These are phyloP conservation scores for Thielaviopsis ethacetica DNA, from an alignment of 2,329 filamentous ascomycete genomes.

Conservation along the genomic window DNA sequence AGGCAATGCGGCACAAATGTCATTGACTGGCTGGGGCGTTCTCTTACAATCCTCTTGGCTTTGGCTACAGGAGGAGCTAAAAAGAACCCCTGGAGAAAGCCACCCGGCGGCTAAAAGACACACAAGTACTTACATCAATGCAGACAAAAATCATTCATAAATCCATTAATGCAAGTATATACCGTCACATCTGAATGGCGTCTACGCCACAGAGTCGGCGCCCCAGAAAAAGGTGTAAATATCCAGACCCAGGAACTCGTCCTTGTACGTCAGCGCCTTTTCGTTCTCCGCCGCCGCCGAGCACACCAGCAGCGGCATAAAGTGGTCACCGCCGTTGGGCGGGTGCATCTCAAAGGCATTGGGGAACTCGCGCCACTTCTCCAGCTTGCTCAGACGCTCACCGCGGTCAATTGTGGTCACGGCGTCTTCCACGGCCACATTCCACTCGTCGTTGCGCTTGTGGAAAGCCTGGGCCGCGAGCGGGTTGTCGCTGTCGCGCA, in stretches of 20 bases:
- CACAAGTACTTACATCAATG: too few species aligned
- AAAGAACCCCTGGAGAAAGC: not conserved
- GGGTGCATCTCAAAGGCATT: slow-evolving; percentile 38
- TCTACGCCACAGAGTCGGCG: slow-evolving; percentile 14
- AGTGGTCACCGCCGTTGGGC: slow-evolving; percentile 36
- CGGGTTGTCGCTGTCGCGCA: slow-evolving; percentile 14
- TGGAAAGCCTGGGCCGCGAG: slow-evolving; percentile 15
- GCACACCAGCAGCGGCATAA: slow-evolving; percentile 41
- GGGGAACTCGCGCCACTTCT: slow-evolving; percentile 31
- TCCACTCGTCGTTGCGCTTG: slow-evolving; percentile 26
- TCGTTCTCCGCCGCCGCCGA: slow-evolving; percentile 33
- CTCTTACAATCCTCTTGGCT: too few species aligned
- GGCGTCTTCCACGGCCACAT: slow-evolving; percentile 26
- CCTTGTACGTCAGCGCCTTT: slow-evolving; percentile 27
- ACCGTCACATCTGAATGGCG: not conserved
- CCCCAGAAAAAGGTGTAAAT: slow-evolving; percentile 42
- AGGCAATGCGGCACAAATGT: not conserved
- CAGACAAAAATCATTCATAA: not conserved
- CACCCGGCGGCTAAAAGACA: not conserved
- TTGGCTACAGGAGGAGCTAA: not conserved
- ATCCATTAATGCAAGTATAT: not conserved
- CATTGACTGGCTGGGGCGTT: not conserved
- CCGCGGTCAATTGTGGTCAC: slow-evolving; percentile 19
- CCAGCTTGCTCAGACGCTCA: slow-evolving; percentile 25
- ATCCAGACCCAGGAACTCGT: slow-evolving; percentile 30